Evolutionary conservation across 345 rosid species (phyloP).

Genomic region (Lumnitzera racemosa): DNA sequence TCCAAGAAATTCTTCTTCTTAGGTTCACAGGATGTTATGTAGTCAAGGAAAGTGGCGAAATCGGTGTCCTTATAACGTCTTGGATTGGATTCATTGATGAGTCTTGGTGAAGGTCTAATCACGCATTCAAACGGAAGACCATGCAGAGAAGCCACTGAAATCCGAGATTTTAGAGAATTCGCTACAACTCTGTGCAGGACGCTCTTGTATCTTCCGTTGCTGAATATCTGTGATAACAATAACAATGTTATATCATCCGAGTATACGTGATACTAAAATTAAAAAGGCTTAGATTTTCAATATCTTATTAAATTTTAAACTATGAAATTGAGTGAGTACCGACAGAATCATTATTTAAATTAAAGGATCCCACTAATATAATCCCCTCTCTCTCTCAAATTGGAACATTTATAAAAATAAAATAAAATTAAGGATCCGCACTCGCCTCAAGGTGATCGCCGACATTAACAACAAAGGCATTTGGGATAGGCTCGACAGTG

Average conservation of each 20-base stretch:
- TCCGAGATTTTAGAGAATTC: slow-evolving; percentile 15
- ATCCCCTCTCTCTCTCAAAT: too few species aligned
- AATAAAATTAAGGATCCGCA: neutral
- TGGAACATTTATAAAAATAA: too few species aligned
- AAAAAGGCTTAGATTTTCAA: too few species aligned
- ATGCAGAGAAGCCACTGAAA: slow-evolving; percentile 32
- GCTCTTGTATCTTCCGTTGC: slow-evolving; percentile 35
- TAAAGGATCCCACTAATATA: too few species aligned
- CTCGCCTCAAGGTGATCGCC: slow-evolving; percentile 42
- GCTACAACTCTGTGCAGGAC: slow-evolving; percentile 31
- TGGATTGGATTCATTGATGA: slow-evolving; percentile 18
- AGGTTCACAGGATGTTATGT: slow-evolving; percentile 16
- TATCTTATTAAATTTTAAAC: too few species aligned
- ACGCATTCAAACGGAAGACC: slow-evolving; percentile 16
- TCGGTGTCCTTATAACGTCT: slow-evolving; percentile 27
- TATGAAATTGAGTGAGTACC: too few species aligned
- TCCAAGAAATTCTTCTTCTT: slow-evolving; percentile 25
- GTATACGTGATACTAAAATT: too few species aligned
- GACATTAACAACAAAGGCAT: slow-evolving; percentile 23
- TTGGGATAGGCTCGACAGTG: slow-evolving; percentile 20
- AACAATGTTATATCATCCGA: too few species aligned
- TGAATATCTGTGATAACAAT: slow-evolving; percentile 20
- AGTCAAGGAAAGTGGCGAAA: slow-evolving; percentile 21
- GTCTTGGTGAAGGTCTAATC: slow-evolving; percentile 20
- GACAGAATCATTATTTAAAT: too few species aligned